A percentile compares a stretch with the other conserved stretches of the same genome.
Evolutionary conservation across 768 basidiomycete species (phyloP).

Genomic region (Hygrophorus russula): DNA sequence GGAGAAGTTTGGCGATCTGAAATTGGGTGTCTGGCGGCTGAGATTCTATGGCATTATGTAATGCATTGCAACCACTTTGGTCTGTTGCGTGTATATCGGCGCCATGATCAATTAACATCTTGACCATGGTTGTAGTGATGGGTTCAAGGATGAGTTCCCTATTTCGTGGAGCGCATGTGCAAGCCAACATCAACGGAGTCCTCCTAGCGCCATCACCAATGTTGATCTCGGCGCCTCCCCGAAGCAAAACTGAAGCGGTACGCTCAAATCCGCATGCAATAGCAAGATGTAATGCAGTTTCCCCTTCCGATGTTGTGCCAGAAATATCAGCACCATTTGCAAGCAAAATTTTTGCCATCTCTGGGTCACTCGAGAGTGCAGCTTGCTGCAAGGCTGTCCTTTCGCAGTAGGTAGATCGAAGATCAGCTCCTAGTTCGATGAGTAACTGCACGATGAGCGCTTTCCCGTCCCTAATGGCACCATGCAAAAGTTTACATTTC

Average conservation of each 20-base stretch:
- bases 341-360: background rate
- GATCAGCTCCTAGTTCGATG: constrained; percentile 8
- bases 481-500: constrained; percentile 7
- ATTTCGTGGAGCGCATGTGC: too few relatives aligned
- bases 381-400: constrained; percentile 7
- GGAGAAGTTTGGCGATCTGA: too few relatives aligned
- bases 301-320: background rate
- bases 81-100: constrained; percentile 2
- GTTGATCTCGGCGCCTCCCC: too few relatives aligned
- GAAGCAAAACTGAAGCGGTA: too few relatives aligned
- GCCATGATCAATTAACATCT: constrained; percentile 5
- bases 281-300: too few relatives aligned
- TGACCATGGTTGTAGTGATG: background rate
- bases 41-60: constrained; percentile 5
- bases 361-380: constrained; percentile 1
- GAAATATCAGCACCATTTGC: background rate
- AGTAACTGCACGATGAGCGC: constrained; percentile 6
- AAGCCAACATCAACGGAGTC: too few relatives aligned
- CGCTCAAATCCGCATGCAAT: too few relatives aligned
- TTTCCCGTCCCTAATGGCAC: constrained; percentile 8
- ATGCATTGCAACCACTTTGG: constrained; percentile 2
- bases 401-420: constrained; percentile 1
- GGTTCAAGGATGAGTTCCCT: too few relatives aligned
- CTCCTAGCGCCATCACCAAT: too few relatives aligned
- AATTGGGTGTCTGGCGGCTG: background rate